Evolutionary conservation across 805 yeast species (phyloP).

Genomic region (Starmerella powellii): DNA sequence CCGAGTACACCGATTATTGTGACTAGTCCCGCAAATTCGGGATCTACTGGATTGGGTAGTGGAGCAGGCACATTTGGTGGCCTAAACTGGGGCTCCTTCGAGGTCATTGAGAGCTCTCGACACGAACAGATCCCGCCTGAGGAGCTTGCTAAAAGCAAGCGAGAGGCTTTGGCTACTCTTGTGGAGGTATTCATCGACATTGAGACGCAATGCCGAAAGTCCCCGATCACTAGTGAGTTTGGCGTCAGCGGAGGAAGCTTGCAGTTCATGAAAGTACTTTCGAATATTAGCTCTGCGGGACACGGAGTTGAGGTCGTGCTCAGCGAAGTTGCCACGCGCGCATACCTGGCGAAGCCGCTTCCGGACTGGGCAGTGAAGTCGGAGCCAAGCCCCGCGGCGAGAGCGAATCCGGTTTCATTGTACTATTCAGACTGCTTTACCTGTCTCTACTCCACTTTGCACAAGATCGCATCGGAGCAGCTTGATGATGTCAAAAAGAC

Average conservation of each 20-base stretch:
- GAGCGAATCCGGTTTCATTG: constrained; percentile 33
- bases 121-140: constrained; percentile 3
- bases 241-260: constrained; percentile 62
- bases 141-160: constrained; percentile 12
- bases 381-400: constrained; percentile 33
- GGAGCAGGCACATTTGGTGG: not conserved
- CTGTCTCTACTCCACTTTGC: constrained; percentile 52
- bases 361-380: constrained; percentile 43
- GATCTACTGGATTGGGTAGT: not conserved
- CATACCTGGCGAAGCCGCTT: constrained; percentile 53
- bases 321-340: constrained; percentile 42
- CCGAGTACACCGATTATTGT: not conserved
- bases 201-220: constrained; percentile 38
- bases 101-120: constrained; percentile 20
- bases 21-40: not conserved
- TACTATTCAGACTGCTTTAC: constrained; percentile 72
- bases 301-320: constrained; percentile 43
- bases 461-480: constrained; percentile 39
- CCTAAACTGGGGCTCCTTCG: constrained; percentile 25
- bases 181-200: constrained; percentile 35
- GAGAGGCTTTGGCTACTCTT: constrained; percentile 30
- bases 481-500: constrained; percentile 24
- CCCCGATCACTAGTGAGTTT: constrained; percentile 48
- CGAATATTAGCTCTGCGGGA: constrained; percentile 51
- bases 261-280: constrained; percentile 56